Evolutionary conservation across 2,329 filamentous ascomycete species (phyloP).

Genomic region (Penicillium nordicum): DNA sequence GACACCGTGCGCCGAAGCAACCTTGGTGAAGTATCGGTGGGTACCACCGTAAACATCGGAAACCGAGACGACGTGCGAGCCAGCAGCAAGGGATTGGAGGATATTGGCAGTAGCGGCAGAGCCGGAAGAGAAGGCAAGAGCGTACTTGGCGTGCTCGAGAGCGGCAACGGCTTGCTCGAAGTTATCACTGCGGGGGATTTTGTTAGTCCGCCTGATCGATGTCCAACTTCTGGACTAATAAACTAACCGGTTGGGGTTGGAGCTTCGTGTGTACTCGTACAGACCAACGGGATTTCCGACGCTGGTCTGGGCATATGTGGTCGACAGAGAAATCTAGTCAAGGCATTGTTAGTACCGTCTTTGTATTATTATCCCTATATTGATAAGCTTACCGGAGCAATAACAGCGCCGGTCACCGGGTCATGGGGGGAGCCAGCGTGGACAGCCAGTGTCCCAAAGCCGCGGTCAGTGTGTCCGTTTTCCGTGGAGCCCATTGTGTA

Average conservation of each 20-base stretch:
- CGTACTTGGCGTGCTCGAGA: constrained; percentile 87
- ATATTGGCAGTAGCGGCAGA: constrained; percentile 91
- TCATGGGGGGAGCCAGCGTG: constrained; percentile 92
- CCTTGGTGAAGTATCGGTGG: constrained; percentile 97
- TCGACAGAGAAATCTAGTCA: constrained; percentile 79
- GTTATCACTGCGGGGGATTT: constrained; percentile 59
- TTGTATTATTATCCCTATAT: neutral
- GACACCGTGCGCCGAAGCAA: constrained; percentile 89
- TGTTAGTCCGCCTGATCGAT: constrained; percentile 6
- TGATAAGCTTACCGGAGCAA: constrained; percentile 62
- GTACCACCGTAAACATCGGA: constrained; percentile 98
- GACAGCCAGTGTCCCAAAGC: constrained; percentile 90
- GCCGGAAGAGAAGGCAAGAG: constrained; percentile 90
- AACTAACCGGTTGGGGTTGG: constrained; percentile 77
- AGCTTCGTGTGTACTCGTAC: constrained; percentile 90
- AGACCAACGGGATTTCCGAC: constrained; percentile 82
- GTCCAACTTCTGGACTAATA: neutral
- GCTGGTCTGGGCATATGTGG: constrained; percentile 87
- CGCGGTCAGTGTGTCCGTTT: constrained; percentile 57
- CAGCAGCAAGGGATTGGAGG: constrained; percentile 84
- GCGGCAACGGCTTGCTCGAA: constrained; percentile 90
- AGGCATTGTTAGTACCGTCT: constrained; percentile 9
- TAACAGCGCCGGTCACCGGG: constrained; percentile 88
- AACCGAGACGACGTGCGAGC: constrained; percentile 92
- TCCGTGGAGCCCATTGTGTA: constrained; percentile 23